Percentiles rank a stretch among this genome's conserved stretches.
Evolutionary conservation across 768 basidiomycete genomes (phyloP).

Genomic region (Suillus occidentalis): DNA sequence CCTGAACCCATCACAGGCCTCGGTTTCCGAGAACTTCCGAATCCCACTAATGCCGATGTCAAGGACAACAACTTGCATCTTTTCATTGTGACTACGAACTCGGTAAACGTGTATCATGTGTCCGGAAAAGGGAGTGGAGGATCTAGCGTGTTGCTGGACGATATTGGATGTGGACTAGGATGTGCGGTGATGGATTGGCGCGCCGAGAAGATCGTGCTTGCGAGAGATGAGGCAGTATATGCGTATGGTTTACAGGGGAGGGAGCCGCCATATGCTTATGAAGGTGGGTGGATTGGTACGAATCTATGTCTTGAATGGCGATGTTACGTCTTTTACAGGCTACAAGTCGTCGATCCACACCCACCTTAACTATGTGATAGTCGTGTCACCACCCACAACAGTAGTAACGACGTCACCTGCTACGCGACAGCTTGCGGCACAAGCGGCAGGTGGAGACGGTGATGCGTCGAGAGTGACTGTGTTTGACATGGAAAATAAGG

Average conservation of each 20-base stretch:
- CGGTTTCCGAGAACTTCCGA: constrained; percentile 69
- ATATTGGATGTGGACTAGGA: constrained; percentile 80
- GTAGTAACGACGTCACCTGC: constrained; percentile 57
- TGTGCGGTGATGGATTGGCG: constrained; percentile 83
- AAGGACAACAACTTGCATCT: constrained; percentile 52
- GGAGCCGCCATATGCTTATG: constrained; percentile 86
- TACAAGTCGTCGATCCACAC: constrained; percentile 73
- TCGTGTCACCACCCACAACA: constrained; percentile 83
- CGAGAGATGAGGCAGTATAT: constrained; percentile 90
- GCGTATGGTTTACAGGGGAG: constrained; percentile 79
- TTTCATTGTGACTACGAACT: constrained; percentile 86
- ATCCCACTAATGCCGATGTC: constrained; percentile 7
- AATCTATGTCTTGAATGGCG: constrained; percentile 4
- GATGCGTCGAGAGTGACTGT: constrained; percentile 82
- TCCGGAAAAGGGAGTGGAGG: constrained; percentile 71
- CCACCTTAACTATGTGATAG: constrained; percentile 82
- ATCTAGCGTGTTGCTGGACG: constrained; percentile 72
- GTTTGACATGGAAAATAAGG: constrained; percentile 90
- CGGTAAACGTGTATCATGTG: constrained; percentile 74
- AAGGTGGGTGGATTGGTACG: constrained; percentile 52
- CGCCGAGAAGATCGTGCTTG: constrained; percentile 75
- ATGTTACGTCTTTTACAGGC: constrained; percentile 12
- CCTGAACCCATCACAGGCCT: constrained; percentile 92
- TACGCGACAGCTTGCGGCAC: constrained; percentile 37
- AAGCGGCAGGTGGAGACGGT: constrained; percentile 30